Conservation (phyloP, 75 land plant genomes). For the Picea sitchensis region DNA sequence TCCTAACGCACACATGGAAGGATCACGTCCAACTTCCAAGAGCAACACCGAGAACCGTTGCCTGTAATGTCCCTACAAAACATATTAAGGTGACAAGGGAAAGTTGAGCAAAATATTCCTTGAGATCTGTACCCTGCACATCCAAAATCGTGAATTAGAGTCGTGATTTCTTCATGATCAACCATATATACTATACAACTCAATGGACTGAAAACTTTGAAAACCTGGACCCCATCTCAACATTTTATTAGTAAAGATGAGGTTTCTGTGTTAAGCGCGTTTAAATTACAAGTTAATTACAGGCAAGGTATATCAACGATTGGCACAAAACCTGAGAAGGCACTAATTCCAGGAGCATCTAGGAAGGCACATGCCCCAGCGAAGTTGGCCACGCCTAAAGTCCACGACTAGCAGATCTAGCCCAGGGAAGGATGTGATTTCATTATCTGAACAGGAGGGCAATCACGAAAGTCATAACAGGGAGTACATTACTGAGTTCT, state of each 20-base stretch:
- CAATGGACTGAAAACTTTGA: no score
- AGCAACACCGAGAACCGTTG: neutral
- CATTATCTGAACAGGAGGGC: slow-evolving; percentile 29
- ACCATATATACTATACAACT: neutral
- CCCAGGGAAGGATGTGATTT: neutral
- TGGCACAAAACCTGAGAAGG: no score
- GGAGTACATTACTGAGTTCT: slow-evolving; percentile 36
- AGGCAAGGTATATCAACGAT: no score
- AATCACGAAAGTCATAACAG: slow-evolving; percentile 36
- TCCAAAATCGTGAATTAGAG: neutral
- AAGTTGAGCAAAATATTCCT: neutral
- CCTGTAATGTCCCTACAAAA: neutral
- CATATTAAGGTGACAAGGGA: neutral
- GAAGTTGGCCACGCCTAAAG: no score
- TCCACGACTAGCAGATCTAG: no score
- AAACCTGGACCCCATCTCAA: no score
- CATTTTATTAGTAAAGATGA: no score
- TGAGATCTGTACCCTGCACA: neutral
- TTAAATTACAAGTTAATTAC: no score
- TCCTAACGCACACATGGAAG: neutral
- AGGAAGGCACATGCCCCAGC: no score
- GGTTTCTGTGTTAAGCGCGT: no score
- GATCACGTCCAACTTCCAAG: neutral
- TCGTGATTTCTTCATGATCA: neutral
- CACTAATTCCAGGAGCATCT: no score